A percentile compares a stretch with the other conserved stretches of the same genome.
These are phyloP conservation scores for Lipomyces orientalis DNA, from an alignment of 805 yeast species.

Conservation along the genomic window DNA sequence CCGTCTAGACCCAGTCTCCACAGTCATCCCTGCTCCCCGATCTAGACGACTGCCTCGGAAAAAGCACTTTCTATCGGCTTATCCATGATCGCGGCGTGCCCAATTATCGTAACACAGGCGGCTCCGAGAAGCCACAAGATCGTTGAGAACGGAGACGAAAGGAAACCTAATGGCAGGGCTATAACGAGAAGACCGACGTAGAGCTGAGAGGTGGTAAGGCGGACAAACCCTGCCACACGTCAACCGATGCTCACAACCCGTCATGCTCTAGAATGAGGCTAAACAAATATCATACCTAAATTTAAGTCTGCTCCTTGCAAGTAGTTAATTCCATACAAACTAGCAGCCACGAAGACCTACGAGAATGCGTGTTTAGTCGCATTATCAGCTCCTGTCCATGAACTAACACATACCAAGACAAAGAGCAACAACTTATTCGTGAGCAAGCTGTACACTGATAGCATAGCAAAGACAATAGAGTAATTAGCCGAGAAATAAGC, in stretches of 20 bases:
- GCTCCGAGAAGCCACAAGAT: slow-evolving; percentile 92
- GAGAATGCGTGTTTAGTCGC: slow-evolving; percentile 52
- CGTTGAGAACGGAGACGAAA: slow-evolving; percentile 89
- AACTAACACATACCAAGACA: slow-evolving; percentile 57
- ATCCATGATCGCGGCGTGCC: slow-evolving; percentile 90
- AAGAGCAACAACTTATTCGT: slow-evolving; percentile 85
- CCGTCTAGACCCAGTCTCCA: slow-evolving; percentile 34
- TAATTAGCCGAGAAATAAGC: slow-evolving; percentile 89
- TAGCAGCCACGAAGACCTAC: slow-evolving; percentile 74
- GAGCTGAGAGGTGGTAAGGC: slow-evolving; percentile 75
- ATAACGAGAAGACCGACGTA: slow-evolving; percentile 82
- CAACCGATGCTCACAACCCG: neutral
- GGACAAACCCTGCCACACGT: slow-evolving; percentile 53
- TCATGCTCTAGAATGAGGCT: neutral
- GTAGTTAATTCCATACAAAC: slow-evolving; percentile 76
- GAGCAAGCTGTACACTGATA: slow-evolving; percentile 82
- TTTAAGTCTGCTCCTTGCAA: slow-evolving; percentile 84
- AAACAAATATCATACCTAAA: slow-evolving; percentile 45
- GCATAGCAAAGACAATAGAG: slow-evolving; percentile 68
- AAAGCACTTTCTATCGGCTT: slow-evolving; percentile 95
- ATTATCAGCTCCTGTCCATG: neutral
- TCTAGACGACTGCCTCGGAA: slow-evolving; percentile 68
- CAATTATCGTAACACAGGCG: slow-evolving; percentile 73
- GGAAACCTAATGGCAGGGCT: slow-evolving; percentile 78
- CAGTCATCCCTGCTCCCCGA: slow-evolving; percentile 13